These are phyloP conservation scores for Microbotryum intermedium DNA, from an alignment of 1,284 basidiomycete species.

Conservation along the genomic window DNA sequence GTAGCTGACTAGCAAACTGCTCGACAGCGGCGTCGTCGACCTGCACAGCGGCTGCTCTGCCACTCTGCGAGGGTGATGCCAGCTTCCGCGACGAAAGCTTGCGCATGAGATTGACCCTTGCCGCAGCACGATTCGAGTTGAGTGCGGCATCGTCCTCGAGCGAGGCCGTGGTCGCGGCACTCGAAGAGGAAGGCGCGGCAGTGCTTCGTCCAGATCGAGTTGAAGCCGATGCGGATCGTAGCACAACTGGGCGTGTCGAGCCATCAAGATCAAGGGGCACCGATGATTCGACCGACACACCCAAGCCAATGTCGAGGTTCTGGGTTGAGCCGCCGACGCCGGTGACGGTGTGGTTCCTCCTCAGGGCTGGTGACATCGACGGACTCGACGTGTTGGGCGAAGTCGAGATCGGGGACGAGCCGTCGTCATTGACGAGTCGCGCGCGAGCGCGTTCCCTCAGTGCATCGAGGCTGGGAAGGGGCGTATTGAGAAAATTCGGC, in stretches of 20 bases:
- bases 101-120: conserved; percentile 32
- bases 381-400: background rate
- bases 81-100: conserved; percentile 30
- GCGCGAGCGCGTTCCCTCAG: conserved; percentile 22
- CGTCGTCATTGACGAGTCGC: conserved; percentile 7
- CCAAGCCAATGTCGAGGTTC: background rate
- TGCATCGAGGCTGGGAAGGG: conserved; percentile 24
- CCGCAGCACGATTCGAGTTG: conserved; percentile 18
- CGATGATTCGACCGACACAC: background rate
- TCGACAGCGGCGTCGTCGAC: background rate
- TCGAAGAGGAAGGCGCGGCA: background rate
- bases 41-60: background rate
- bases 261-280: background rate
- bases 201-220: background rate
- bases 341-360: conserved; percentile 21
- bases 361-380: background rate
- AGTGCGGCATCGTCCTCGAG: conserved; percentile 1
- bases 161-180: background rate
- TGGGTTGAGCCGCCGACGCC: conserved; percentile 5
- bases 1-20: background rate
- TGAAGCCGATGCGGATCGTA: background rate
- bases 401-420: background rate
- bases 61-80: conserved; percentile 1
- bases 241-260: background rate
- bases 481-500: conserved; percentile 3